A percentile compares a stretch with the other conserved stretches of the same genome.
These are phyloP conservation scores for Tricholoma flavovirens DNA, from an alignment of 768 basidiomycete species.

Conservation along the genomic window DNA sequence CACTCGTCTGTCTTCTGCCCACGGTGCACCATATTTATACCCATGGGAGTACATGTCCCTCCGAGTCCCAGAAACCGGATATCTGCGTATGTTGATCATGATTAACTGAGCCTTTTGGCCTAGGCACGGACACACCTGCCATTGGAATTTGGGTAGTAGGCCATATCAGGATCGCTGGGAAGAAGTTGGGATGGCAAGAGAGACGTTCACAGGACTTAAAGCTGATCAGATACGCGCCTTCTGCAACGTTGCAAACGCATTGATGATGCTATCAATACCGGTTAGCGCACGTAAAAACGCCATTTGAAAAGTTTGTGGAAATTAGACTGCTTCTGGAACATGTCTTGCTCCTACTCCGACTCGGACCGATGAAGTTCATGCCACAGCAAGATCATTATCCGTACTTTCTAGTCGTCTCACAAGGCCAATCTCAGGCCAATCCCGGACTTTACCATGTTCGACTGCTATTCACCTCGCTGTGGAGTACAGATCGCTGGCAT, in stretches of 20 bases:
- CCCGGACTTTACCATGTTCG: too few relatives aligned
- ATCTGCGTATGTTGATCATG: constrained; percentile 8
- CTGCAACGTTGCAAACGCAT: constrained; percentile 1
- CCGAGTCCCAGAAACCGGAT: constrained; percentile 12
- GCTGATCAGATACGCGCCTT: not conserved
- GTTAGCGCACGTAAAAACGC: not conserved
- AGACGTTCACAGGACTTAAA: not conserved
- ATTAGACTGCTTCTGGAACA: not conserved
- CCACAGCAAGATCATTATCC: too few relatives aligned
- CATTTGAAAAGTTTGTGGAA: not conserved
- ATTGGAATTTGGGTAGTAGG: not conserved
- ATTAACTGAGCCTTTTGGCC: not conserved
- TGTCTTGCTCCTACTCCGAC: not conserved
- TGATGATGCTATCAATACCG: not conserved
- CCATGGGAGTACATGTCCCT: constrained; percentile 26
- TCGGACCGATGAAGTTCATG: too few relatives aligned
- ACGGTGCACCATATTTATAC: constrained; percentile 23
- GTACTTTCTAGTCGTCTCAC: too few relatives aligned
- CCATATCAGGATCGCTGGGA: not conserved
- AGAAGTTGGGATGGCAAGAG: not conserved
- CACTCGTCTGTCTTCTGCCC: constrained; percentile 24
- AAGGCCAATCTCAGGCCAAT: too few relatives aligned
- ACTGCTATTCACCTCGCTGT: too few relatives aligned
- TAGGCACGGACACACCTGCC: constrained; percentile 2
- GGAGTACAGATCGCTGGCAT: too few relatives aligned